Evolutionary conservation across 495 filamentous ascomycete species (phyloP).

Genomic region (Clohesyomyces aquaticus): DNA sequence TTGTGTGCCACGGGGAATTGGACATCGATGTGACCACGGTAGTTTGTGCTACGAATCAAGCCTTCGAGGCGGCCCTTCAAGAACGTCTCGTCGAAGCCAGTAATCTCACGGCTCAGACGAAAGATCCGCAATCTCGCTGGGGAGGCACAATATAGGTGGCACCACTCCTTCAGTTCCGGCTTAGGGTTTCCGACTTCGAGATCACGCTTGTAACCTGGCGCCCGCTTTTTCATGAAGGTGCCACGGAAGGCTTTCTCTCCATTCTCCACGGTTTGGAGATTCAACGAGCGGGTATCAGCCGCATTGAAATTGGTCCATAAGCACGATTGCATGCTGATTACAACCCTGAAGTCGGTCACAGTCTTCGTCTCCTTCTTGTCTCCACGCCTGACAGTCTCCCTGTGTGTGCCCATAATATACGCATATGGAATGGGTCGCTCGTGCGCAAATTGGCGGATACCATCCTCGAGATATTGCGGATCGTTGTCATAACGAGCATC

Average conservation of each 20-base stretch:
- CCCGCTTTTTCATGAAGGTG: constrained; percentile 37
- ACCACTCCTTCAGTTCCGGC: constrained; percentile 56
- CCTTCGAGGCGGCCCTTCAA: constrained; percentile 51
- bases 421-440: constrained; percentile 46
- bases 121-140: constrained; percentile 57
- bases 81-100: constrained; percentile 55
- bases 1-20: constrained; percentile 56
- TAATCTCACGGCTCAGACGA: constrained; percentile 53
- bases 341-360: constrained; percentile 58
- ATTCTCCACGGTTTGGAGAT: constrained; percentile 38
- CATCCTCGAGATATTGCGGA: constrained; percentile 49
- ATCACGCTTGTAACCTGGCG: constrained; percentile 36
- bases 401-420: constrained; percentile 56
- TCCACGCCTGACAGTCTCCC: constrained; percentile 50
- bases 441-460: constrained; percentile 45
- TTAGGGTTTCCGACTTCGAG: constrained; percentile 34
- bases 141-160: constrained; percentile 58
- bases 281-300: constrained; percentile 12
- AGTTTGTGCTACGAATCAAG: constrained; percentile 61
- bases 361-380: constrained; percentile 51
- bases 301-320: constrained; percentile 41
- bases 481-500: constrained; percentile 49
- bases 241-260: constrained; percentile 44
- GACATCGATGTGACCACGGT: constrained; percentile 59
- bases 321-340: constrained; percentile 55